Conservation (phyloP, 163 green algal genomes). For the Scenedesmus sp. region DNA sequence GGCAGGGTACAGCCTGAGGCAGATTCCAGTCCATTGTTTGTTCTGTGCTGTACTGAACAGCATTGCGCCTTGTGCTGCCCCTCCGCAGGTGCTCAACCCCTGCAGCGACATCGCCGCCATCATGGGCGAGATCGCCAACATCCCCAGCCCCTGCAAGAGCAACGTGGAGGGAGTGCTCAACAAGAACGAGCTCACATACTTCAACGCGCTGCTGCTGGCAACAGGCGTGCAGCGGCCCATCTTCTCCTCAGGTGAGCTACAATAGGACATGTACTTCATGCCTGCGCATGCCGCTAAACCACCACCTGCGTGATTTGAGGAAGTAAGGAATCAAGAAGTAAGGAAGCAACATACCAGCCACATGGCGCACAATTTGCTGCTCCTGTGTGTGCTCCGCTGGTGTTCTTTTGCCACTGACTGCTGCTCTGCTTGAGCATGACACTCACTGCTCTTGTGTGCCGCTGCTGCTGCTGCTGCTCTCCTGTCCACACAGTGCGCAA, state of each 20-base stretch:
- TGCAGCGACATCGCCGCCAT: constrained; percentile 48
- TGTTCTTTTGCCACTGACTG: too few species aligned
- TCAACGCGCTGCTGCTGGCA: constrained; percentile 52
- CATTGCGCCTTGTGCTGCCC: neutral
- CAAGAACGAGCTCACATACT: constrained; percentile 37
- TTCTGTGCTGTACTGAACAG: neutral
- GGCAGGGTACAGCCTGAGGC: neutral
- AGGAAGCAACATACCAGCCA: too few species aligned
- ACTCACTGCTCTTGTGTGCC: neutral
- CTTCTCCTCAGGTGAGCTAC: constrained; percentile 38
- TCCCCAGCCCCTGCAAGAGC: constrained; percentile 51
- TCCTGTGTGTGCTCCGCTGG: too few species aligned
- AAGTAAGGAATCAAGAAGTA: neutral
- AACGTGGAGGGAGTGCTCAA: constrained; percentile 51
- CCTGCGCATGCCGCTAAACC: too few species aligned
- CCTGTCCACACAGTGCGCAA: constrained; percentile 44
- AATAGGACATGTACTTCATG: neutral
- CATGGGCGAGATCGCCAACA: constrained; percentile 50
- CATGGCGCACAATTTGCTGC: too few species aligned
- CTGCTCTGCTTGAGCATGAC: too few species aligned
- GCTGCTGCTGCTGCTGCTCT: neutral
- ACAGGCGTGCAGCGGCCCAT: constrained; percentile 49
- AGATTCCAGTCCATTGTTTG: neutral
- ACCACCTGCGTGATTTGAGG: neutral
- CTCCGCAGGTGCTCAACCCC: constrained; percentile 32